phyloP scores from a whole-genome alignment of 257 asterid species.

The Henckelia pumila region DNA sequence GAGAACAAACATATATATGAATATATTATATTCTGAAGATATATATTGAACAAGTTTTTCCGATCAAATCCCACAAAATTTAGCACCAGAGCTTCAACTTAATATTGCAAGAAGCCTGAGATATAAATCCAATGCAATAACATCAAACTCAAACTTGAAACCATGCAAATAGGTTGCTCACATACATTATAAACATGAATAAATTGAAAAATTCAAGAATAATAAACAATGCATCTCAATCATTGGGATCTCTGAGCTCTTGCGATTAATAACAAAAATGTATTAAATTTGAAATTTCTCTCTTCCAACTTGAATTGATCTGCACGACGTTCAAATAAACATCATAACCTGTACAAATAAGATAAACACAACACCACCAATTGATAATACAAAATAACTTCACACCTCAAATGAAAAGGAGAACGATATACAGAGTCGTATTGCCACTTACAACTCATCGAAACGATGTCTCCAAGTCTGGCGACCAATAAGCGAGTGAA shows the following conservation, averaged over 20 bases:
- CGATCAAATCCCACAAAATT: slow-evolving; percentile 35
- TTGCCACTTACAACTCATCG: too few relatives aligned
- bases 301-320: slow-evolving; percentile 93
- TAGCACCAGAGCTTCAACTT: slow-evolving; percentile 39
- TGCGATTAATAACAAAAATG: slow-evolving; percentile 83
- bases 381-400: neutral
- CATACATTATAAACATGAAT: neutral
- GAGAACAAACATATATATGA: neutral
- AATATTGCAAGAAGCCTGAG: neutral
- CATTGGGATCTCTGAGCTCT: slow-evolving; percentile 92
- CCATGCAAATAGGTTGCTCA: slow-evolving; percentile 9
- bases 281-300: slow-evolving; percentile 86
- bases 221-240: slow-evolving; percentile 62
- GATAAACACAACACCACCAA: slow-evolving; percentile 10
- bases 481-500: too few relatives aligned
- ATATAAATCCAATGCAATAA: neutral
- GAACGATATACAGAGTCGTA: too few relatives aligned
- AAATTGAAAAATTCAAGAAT: neutral
- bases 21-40: neutral
- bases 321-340: slow-evolving; percentile 38
- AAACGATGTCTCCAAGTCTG: too few relatives aligned
- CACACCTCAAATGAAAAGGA: too few relatives aligned
- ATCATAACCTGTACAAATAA: slow-evolving; percentile 8
- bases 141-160: neutral
- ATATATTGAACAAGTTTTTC: slow-evolving; percentile 32